Conservation (phyloP, 2,329 filamentous ascomycete genomes). For the Penicillium sp. region DNA sequence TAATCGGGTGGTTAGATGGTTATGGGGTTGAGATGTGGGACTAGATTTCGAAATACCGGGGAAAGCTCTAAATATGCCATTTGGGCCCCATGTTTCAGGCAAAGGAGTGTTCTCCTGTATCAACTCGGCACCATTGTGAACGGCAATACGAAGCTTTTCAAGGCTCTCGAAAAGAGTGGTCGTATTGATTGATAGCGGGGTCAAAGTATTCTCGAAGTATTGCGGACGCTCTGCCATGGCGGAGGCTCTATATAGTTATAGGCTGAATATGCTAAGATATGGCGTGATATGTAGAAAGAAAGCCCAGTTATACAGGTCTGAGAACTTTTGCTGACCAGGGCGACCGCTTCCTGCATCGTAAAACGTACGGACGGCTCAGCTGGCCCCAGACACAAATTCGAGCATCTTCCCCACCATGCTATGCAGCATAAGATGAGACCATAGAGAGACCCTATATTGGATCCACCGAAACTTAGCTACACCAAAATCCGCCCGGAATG, state of each 20-base stretch:
- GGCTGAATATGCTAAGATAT: slow-evolving; percentile 1
- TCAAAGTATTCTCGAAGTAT: slow-evolving; percentile 18
- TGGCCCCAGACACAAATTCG: not conserved
- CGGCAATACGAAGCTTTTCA: slow-evolving; percentile 24
- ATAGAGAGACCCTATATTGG: slow-evolving; percentile 4
- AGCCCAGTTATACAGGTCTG: not conserved
- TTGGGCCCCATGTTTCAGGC: slow-evolving; percentile 18
- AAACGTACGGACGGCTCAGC: not conserved
- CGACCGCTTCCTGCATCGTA: not conserved
- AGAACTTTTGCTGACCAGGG: not conserved
- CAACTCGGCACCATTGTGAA: slow-evolving; percentile 22
- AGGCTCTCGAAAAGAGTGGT: slow-evolving; percentile 16
- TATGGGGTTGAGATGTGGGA: not conserved
- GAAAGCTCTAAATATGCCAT: slow-evolving; percentile 28
- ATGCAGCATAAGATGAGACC: not conserved
- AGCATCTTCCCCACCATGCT: not conserved
- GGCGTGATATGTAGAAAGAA: slow-evolving; percentile 6
- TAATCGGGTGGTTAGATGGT: slow-evolving; percentile 2
- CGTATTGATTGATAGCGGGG: slow-evolving; percentile 10
- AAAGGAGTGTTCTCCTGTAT: slow-evolving; percentile 21
- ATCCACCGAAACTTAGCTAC: slow-evolving; percentile 2
- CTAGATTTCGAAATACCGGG: slow-evolving; percentile 21
- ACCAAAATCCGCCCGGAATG: not conserved
- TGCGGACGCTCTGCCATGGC: slow-evolving; percentile 19
- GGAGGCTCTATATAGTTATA: not conserved